Conservation (phyloP, 140 eudicot species). For the Erigeron philadelphicus region DNA sequence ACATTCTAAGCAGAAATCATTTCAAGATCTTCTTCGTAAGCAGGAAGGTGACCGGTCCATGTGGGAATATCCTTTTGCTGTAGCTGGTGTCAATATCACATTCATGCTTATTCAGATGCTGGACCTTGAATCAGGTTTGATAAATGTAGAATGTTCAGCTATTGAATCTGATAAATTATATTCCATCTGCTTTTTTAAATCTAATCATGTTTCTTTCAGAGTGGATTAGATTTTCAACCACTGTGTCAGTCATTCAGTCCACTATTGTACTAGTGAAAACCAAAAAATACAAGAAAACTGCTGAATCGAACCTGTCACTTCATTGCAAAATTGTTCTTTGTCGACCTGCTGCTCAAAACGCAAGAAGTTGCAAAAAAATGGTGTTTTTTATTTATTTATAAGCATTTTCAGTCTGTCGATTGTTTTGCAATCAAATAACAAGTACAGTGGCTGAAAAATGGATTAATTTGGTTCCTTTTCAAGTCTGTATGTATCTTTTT, state of each 20-base stretch:
- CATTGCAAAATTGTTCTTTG: not conserved
- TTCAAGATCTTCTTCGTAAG: conserved; percentile 81
- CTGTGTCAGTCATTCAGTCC: not conserved
- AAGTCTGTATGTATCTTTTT: not conserved
- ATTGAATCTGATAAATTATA: not conserved
- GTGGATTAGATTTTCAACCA: not conserved
- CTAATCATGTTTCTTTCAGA: conserved; percentile 7
- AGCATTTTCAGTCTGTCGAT: not conserved
- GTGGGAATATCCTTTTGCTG: conserved; percentile 99
- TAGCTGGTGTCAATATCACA: conserved; percentile 94
- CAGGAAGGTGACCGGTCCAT: conserved; percentile 82
- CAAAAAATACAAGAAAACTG: not conserved
- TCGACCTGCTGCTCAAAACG: not conserved
- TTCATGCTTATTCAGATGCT: conserved; percentile 97
- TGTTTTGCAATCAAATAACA: not conserved
- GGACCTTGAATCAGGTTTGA: conserved; percentile 83
- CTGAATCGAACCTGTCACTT: not conserved
- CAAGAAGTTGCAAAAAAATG: not conserved
- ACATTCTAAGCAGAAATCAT: conserved; percentile 60
- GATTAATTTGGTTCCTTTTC: not conserved
- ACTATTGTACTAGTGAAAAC: not conserved
- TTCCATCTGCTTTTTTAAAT: not conserved
- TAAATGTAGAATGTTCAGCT: conserved; percentile 20
- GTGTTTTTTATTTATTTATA: not conserved
- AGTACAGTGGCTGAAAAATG: not conserved